phyloP scores from a whole-genome alignment of 305 asterid species.

The Fraxinus dipetala region DNA sequence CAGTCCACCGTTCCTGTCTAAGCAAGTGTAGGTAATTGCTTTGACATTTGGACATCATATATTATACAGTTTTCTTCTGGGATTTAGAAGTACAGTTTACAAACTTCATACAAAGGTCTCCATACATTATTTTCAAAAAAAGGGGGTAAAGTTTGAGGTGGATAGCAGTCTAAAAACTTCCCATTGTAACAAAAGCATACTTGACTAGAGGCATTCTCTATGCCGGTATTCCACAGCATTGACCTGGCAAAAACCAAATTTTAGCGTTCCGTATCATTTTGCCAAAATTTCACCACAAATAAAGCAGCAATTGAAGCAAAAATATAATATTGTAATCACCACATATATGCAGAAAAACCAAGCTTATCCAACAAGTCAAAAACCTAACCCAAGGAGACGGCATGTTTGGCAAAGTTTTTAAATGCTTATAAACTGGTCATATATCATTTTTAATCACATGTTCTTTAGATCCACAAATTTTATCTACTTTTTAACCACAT shows the following conservation, averaged over 20 bases:
- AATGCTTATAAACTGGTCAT: background rate
- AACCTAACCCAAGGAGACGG: background rate
- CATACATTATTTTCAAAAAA: background rate
- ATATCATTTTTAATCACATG: background rate
- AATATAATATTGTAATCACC: background rate
- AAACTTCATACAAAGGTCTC: background rate
- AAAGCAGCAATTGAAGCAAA: background rate
- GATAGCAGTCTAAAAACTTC: conserved; percentile 18
- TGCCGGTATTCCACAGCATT: conserved; percentile 17
- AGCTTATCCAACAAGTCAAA: background rate
- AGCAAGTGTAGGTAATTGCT: background rate
- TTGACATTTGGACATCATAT: background rate
- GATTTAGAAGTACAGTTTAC: background rate
- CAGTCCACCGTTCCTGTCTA: background rate
- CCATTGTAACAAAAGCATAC: conserved; percentile 11
- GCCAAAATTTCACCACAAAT: background rate
- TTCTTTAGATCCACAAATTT: background rate
- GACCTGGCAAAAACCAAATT: conserved; percentile 35
- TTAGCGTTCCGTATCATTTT: background rate
- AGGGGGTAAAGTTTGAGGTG: conserved; percentile 3
- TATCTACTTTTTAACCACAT: background rate
- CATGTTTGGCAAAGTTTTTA: background rate
- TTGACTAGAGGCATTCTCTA: background rate
- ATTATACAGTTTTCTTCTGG: background rate
- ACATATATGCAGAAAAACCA: background rate